phyloP scores from a whole-genome alignment of 2,329 filamentous ascomycete genomes.

The Madurella mycetomatis region DNA sequence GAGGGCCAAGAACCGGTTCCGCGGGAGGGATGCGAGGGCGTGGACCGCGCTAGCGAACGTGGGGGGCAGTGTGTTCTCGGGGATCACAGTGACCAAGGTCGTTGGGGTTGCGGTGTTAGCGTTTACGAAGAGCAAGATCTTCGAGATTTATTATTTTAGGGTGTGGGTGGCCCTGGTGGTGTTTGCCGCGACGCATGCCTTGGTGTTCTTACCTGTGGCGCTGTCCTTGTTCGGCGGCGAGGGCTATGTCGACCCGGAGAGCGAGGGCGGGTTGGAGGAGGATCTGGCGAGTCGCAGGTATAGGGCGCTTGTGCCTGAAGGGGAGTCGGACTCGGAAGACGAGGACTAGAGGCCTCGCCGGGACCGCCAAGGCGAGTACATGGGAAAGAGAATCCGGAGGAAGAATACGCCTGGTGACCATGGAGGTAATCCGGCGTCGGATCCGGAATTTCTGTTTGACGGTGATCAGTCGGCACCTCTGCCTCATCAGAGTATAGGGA shows the following conservation, averaged over 20 bases:
- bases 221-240: slow-evolving; percentile 80
- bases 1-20: slow-evolving; percentile 70
- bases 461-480: too few relatives aligned
- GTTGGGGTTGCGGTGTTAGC: slow-evolving; percentile 87
- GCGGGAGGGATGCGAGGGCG: slow-evolving; percentile 75
- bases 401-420: too few relatives aligned
- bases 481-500: too few relatives aligned
- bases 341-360: neutral
- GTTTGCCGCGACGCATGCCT: slow-evolving; percentile 81
- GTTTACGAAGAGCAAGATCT: slow-evolving; percentile 96
- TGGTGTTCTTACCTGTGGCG: slow-evolving; percentile 87
- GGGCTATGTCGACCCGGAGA: slow-evolving; percentile 83
- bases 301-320: slow-evolving; percentile 56
- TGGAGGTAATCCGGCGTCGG: too few relatives aligned
- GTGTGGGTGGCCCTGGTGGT: slow-evolving; percentile 91
- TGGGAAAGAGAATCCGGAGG: too few relatives aligned
- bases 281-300: slow-evolving; percentile 78
- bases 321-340: slow-evolving; percentile 18
- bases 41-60: slow-evolving; percentile 96
- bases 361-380: neutral
- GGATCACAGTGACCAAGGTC: slow-evolving; percentile 94
- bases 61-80: slow-evolving; percentile 88
- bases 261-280: slow-evolving; percentile 82
- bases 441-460: too few relatives aligned
- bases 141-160: slow-evolving; percentile 98